These are phyloP conservation scores for Diatrype stigma DNA, from an alignment of 2,329 filamentous ascomycete species.

Conservation along the genomic window DNA sequence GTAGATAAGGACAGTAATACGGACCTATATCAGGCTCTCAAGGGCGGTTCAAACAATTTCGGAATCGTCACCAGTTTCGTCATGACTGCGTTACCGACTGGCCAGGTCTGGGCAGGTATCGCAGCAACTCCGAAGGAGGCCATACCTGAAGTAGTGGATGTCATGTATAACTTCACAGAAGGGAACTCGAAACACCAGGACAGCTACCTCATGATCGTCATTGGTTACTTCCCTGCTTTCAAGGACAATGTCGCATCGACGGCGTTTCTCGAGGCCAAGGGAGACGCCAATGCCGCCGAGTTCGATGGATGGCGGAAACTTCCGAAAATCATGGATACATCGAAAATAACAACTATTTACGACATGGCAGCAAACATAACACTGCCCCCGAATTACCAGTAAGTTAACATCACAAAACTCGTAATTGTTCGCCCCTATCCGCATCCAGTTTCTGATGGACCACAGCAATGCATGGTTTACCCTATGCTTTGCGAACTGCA, in stretches of 20 bases:
- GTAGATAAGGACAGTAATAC: conserved; percentile 10
- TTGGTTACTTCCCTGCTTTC: neutral
- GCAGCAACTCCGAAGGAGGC: neutral
- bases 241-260: neutral
- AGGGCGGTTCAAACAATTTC: conserved; percentile 12
- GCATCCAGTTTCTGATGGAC: too few relatives aligned
- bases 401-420: neutral
- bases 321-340: neutral
- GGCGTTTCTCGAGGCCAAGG: neutral
- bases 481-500: neutral
- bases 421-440: too few relatives aligned
- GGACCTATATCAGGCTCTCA: conserved; percentile 32
- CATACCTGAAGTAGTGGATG: neutral
- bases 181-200: neutral
- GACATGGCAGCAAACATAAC: neutral
- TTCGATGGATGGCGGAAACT: neutral
- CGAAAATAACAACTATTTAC: neutral
- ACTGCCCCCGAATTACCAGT: neutral
- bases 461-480: neutral
- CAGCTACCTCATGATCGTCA: neutral
- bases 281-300: neutral
- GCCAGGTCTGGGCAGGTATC: conserved; percentile 4
- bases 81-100: conserved; percentile 1
- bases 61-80: conserved; percentile 10
- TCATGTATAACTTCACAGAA: neutral